Base-by-base conservation (phyloP, 1,284 basidiomycete species). In the Heterobasidion irregulare region DNA sequence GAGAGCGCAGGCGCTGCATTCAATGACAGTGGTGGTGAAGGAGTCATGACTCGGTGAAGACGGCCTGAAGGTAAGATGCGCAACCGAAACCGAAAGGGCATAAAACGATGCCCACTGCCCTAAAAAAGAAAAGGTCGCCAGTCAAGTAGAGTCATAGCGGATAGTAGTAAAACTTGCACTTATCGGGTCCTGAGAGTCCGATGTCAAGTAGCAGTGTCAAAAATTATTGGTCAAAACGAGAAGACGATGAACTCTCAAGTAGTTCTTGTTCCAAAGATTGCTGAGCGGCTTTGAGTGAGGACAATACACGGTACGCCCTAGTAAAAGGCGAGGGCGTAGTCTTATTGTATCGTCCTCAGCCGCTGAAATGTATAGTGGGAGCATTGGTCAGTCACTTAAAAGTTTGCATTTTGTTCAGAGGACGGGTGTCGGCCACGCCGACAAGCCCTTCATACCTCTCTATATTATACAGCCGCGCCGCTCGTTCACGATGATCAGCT, bases 301-400 rank as follows among this genome's bases (percentile, higher is more conserved):
- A 71, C 68, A 71, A 67, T 67, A 77, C 79, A 82, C 79, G 75
- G 79, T 79, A 79, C 75, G 76, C 79, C 79, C 79, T 82, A 80
- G 80, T 82, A 80, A 81, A 80, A 81, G 79, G 80, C 80, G 79
- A 80, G 78, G 79, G 78, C 76, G 75, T 79, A 78, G 75, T 79
- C 66, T 74, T 66, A 57, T 81, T 81, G 79, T 72, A 70, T 67
- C 68, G 70, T 72, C 75, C 75, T 70, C 78, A 76, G 72, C 73
- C 75, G 73, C 78, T 61, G 16, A 26, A 32, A n/a, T 0, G 2
- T 36, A 10, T 0, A 19, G 38, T 26, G 19, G 9, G 34, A 18
- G 50, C 32, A n/a, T 50, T 52, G 26, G 4, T 52, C 49, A 36
- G 47, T 8, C 47, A 47, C 47, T 54, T 56, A 52, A 60, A 56